These are phyloP conservation scores for Prillingera fragicola DNA, from an alignment of 1,284 basidiomycete species.

Conservation along the genomic window DNA sequence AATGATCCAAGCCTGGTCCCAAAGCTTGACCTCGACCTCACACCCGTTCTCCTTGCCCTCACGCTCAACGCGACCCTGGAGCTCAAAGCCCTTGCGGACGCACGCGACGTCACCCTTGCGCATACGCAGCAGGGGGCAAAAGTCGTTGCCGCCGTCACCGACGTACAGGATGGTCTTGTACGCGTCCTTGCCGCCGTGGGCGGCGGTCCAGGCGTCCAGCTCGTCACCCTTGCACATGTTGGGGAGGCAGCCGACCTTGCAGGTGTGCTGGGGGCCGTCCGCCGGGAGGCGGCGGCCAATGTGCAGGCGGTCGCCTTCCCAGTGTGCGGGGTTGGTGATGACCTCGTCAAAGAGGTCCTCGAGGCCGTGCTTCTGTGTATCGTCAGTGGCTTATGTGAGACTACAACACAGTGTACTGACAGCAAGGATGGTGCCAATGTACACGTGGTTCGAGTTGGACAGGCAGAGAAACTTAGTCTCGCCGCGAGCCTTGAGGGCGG, in stretches of 20 bases:
- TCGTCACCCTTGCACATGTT: conserved; percentile 99
- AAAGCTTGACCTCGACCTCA: conserved; percentile 67
- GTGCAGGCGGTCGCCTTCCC: conserved; percentile 68
- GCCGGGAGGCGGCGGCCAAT: conserved; percentile 72
- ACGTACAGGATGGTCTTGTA: conserved; percentile 84
- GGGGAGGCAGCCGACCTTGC: conserved; percentile 80
- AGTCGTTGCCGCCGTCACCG: conserved; percentile 94
- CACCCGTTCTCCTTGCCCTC: conserved; percentile 62
- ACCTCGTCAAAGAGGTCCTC: conserved; percentile 72
- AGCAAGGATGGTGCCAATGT: conserved; percentile 82
- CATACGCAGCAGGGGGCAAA: conserved; percentile 81
- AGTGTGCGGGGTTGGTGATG: conserved; percentile 88
- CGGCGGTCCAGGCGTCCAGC: conserved; percentile 68
- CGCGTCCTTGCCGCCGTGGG: conserved; percentile 55
- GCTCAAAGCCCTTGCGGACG: conserved; percentile 68
- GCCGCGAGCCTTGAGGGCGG: conserved; percentile 59
- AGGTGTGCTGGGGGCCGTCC: conserved; percentile 70
- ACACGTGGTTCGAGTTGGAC: conserved; percentile 89
- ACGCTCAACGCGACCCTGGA: conserved; percentile 66
- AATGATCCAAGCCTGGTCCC: conserved; percentile 90
- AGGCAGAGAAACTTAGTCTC: conserved; percentile 82
- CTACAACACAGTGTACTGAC: no score
- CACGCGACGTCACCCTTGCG: conserved; percentile 58
- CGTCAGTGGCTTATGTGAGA: no score
- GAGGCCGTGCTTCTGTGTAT: conserved; percentile 72